Conservation (phyloP, 257 asterid genomes). For the Solanum piurae region DNA sequence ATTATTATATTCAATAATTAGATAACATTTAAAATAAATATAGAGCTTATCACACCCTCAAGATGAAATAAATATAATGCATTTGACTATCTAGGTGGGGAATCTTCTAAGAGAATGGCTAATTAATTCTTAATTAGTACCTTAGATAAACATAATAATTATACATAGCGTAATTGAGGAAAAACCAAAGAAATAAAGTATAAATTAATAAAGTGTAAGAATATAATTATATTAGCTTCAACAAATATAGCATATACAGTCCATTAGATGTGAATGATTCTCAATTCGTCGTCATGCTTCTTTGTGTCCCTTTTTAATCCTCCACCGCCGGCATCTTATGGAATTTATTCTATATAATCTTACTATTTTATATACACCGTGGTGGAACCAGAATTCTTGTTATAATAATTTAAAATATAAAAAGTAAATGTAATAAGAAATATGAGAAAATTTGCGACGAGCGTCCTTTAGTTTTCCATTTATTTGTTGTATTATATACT, state of each 20-base stretch:
- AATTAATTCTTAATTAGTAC: neutral
- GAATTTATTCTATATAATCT: neutral
- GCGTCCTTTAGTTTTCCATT: neutral
- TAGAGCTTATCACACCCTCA: neutral
- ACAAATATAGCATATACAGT: slow-evolving; percentile 24
- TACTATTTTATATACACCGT: no score
- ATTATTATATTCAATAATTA: neutral
- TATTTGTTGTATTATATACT: neutral
- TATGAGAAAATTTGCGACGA: neutral
- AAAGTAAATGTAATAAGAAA: neutral
- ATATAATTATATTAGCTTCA: slow-evolving; percentile 1
- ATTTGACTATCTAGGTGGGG: neutral
- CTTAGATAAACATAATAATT: neutral
- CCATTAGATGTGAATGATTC: slow-evolving; percentile 30
- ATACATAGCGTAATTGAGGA: neutral
- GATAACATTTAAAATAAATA: neutral
- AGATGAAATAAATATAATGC: neutral
- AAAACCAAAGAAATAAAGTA: neutral
- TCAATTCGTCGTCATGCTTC: slow-evolving; percentile 23
- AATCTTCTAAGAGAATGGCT: neutral
- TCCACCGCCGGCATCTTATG: neutral
- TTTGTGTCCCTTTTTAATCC: neutral
- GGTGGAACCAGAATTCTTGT: fast-evolving
- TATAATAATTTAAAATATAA: neutral
- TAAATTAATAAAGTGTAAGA: neutral